phyloP scores from a whole-genome alignment of 306 rosid species.

The Citrullus colocynthis region DNA sequence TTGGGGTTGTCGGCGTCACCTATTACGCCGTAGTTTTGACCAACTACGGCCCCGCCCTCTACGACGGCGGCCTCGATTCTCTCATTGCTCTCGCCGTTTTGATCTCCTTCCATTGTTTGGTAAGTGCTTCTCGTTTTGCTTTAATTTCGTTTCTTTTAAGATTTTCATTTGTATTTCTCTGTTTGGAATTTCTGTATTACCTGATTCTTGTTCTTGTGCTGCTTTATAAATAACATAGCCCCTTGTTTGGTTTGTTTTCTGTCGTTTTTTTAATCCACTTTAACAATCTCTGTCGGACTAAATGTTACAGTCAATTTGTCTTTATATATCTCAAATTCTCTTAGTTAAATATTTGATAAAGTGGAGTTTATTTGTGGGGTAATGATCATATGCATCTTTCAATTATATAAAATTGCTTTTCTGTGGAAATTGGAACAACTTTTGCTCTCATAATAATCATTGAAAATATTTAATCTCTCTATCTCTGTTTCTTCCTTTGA shows the following conservation, averaged over 20 bases:
- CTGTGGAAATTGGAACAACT: conserved; percentile 1
- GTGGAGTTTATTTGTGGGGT: neutral
- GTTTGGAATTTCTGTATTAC: neutral
- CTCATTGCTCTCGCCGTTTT: conserved; percentile 49
- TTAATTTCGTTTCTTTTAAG: neutral
- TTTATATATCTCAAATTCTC: neutral
- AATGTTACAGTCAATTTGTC: conserved; percentile 1
- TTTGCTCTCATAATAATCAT: neutral
- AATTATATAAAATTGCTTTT: neutral
- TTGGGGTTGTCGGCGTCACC: conserved; percentile 93
- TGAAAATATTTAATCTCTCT: neutral
- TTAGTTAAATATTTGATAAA: neutral
- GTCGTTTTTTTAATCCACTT: conserved; percentile 2
- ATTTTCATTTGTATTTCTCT: neutral
- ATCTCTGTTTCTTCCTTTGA: neutral
- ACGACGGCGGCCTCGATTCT: conserved; percentile 54
- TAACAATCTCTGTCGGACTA: neutral
- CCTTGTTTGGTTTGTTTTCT: neutral
- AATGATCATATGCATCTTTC: neutral
- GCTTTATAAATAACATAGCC: neutral
- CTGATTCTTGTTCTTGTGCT: neutral
- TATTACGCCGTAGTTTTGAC: conserved; percentile 94
- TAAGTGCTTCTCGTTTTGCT: conserved; percentile 18
- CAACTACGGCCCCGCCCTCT: conserved; percentile 74
- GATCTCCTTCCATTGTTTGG: conserved; percentile 86